Evolutionary conservation across 345 rosid species (phyloP).

Genomic region (Erysimum cheiranthoides): DNA sequence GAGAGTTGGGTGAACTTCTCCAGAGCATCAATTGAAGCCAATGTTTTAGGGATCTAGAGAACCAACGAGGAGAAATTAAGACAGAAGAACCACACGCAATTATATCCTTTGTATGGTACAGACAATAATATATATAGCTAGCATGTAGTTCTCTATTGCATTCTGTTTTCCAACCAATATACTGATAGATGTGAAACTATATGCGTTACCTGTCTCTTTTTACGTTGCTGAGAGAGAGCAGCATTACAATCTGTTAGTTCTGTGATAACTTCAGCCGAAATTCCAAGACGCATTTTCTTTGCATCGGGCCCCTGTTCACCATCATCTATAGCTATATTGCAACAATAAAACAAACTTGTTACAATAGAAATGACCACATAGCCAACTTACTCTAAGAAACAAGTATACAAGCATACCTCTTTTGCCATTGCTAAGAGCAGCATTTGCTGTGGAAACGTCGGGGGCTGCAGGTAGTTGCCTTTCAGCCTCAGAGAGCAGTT

Average conservation of each 20-base stretch:
- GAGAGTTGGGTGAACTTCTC: conserved; percentile 92
- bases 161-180: conserved; percentile 13
- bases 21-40: conserved; percentile 70
- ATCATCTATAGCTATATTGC: conserved; percentile 52
- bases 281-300: conserved; percentile 73
- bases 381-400: conserved; percentile 12
- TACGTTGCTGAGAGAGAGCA: conserved; percentile 87
- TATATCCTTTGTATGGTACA: not conserved
- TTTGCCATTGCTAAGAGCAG: conserved; percentile 78
- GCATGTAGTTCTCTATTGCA: conserved; percentile 21
- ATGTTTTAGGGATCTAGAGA: conserved; percentile 69
- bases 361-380: conserved; percentile 10
- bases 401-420: conserved; percentile 57
- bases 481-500: conserved; percentile 79
- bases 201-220: conserved; percentile 69
- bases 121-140: not conserved
- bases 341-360: conserved; percentile 27
- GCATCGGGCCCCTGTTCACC: conserved; percentile 61
- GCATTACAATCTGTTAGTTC: conserved; percentile 88
- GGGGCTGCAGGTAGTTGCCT: conserved; percentile 69
- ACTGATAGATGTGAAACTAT: not conserved
- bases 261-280: conserved; percentile 64
- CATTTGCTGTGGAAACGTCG: conserved; percentile 53
- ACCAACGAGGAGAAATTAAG: conserved; percentile 31
- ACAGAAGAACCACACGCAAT: not conserved